Conservation (phyloP, 805 yeast genomes). For the Babjeviella inositovora region DNA sequence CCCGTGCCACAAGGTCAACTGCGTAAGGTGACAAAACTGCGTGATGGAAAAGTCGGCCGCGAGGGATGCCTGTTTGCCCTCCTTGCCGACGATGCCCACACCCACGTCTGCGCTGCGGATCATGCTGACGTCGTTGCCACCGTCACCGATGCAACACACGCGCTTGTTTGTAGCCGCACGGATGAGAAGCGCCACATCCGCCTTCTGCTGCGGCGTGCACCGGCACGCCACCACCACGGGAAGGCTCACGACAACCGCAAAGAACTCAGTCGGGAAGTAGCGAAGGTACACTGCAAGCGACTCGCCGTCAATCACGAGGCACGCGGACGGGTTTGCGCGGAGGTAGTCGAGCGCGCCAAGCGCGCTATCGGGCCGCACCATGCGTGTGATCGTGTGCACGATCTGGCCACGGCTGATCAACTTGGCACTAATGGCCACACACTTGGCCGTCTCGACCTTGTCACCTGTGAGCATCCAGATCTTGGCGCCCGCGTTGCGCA, state of each 20-base stretch:
- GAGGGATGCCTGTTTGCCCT: conserved; percentile 91
- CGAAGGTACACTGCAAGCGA: conserved; percentile 58
- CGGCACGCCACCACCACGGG: conserved; percentile 98
- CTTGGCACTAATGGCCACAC: conserved; percentile 94
- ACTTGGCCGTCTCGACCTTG: conserved; percentile 94
- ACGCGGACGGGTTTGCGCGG: conserved; percentile 43
- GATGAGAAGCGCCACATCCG: conserved; percentile 79
- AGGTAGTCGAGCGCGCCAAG: conserved; percentile 62
- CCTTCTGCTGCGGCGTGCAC: conserved; percentile 97
- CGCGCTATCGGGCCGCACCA: conserved; percentile 50
- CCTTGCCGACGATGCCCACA: conserved; percentile 97
- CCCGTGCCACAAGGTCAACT: conserved; percentile 91
- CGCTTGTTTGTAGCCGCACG: conserved; percentile 70
- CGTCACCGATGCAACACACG: conserved; percentile 97
- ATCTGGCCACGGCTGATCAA: conserved; percentile 88
- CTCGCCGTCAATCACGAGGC: conserved; percentile 88
- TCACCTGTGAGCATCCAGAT: conserved; percentile 99
- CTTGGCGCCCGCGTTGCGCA: conserved; percentile 91
- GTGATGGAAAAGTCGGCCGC: conserved; percentile 95
- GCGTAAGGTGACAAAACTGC: conserved; percentile 80
- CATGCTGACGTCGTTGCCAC: conserved; percentile 98
- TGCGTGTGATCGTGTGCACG: conserved; percentile 70
- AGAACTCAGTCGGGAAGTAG: conserved; percentile 55
- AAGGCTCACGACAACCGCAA: conserved; percentile 55
- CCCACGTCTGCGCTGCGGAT: conserved; percentile 98